Base-by-base conservation (phyloP, 1,139 yeast species). In the Keqinozyma sinolaborantium region DNA sequence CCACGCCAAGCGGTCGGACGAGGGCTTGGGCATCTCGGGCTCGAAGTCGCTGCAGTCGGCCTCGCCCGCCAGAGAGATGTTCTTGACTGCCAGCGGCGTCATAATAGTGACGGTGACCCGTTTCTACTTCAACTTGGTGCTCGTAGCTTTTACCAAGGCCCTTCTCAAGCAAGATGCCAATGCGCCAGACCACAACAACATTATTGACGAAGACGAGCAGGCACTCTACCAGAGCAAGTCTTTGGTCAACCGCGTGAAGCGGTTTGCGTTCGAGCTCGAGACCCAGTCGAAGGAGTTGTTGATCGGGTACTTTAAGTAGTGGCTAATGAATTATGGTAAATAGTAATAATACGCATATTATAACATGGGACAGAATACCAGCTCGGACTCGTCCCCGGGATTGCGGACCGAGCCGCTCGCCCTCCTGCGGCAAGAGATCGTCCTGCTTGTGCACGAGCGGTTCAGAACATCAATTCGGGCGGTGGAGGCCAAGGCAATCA, bases 31-130 rank as follows among this genome's bases (percentile, higher is more conserved):
- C 35, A n/a, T n/a, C n/a, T n/a, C 26, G 38, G 37, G 10, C 36
- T 33, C 14, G 35, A 36, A 16, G 19, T 14, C 4, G 24, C 10
- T 69, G 9, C 83, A 81, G 48, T 77, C 87, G 27, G 90, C 92
- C 2, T 68, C 87, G 0, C 73, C 79, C 26, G 65, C 73, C 2
- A 77, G 86, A 48, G 97, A 88, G 51, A 70, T 85, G 34, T 77
- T 81, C 31, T 66, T 81, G 44, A 83, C 88, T 3, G 63, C 80
- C 16, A 53, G 77, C 11, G 60, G 79, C 13, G 78, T 86, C 0
- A 47, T 82, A 4, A 51, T 65, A 9, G 66, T 83, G 16, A 60
- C 77, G n/a, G 60, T 62, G 6, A 51, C 72, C 20, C 69, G 95
- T 39, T 40, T 82, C 28, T 85, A 87, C 58, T 83, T 81, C 58